Base-by-base conservation (phyloP, 768 basidiomycete genomes). In the Leccinum imitatum region DNA sequence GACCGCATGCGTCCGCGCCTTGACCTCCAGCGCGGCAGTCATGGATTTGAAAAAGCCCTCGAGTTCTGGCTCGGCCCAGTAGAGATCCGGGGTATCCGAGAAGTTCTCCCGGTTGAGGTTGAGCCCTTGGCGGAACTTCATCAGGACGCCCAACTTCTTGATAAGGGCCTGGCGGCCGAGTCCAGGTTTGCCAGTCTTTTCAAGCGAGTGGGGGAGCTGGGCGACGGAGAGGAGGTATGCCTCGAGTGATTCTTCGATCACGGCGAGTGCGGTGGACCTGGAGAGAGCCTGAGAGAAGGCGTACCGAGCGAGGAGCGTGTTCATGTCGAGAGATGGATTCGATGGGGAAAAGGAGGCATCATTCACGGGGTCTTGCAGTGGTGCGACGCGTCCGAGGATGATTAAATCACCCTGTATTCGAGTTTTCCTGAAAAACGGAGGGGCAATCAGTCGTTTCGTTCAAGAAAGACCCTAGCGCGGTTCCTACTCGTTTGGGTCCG, bases 1-100 rank as follows among this genome's bases (percentile, higher is more conserved):
- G 56, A 95, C 83, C 0, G 89, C 85, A 33, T 84, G 82, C 2
- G 92, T 90, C 19, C 96, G 84, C 27, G 85, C 78, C 67, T 87
- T 89, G 64, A 98, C 87, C 70, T 98, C 96, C 25, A 98, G 79
- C 6, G 96, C 93, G 41, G 84, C 78, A 59, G 86, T 92, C 68
- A 98, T 77, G 2, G 89, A 87, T 65, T 91, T 89, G 76, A 98
- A 98, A 70, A 90, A 87, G 17, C 81, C 89, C 78, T 98, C 95
- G 6, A 98, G 80, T 62, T 88, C 90, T 1, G 95, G 93, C 69
- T 97, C 93, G 17, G 89, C 82, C 95, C 96, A 98, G 71, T 97
- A 95, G 65, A 98, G 89, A 73, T 97, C 91, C 0, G 91, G 93
- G 1, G 87, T 86, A 67, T 95, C 94, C 51, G 87, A 86, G 67